Percentiles rank a stretch among this genome's conserved stretches.
Evolutionary conservation across 2,329 filamentous ascomycete species (phyloP).

Genomic region (Thelonectria olida): DNA sequence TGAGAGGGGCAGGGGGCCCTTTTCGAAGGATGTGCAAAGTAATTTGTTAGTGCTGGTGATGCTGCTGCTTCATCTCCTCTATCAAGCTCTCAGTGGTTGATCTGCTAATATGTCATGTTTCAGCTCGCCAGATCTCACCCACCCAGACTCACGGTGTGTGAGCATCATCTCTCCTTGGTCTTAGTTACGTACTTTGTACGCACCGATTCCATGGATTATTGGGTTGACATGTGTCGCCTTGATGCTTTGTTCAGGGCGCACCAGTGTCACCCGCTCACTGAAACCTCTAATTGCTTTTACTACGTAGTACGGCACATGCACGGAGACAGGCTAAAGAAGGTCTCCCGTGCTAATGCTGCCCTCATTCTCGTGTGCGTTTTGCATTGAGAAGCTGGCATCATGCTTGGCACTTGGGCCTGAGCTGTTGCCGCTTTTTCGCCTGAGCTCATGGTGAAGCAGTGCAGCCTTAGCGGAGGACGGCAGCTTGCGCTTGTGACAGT

Average conservation of each 20-base stretch:
- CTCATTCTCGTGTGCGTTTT: neutral
- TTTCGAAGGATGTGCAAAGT: neutral
- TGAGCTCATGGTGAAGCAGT: no score
- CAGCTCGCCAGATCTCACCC: neutral
- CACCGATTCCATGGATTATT: neutral
- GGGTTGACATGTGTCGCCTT: neutral
- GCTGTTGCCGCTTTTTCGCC: neutral
- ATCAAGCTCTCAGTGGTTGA: neutral
- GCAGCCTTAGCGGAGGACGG: no score
- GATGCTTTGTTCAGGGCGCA: neutral
- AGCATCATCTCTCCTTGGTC: neutral
- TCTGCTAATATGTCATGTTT: neutral
- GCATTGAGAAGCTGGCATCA: neutral
- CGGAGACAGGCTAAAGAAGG: no score
- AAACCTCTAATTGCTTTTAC: neutral
- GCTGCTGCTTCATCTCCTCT: neutral
- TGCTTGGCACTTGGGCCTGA: neutral
- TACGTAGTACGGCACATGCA: neutral
- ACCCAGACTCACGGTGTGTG: no score
- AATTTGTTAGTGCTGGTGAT: neutral
- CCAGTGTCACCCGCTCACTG: neutral
- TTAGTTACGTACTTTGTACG: neutral
- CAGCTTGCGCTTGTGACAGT: no score
- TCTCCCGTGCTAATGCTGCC: neutral
- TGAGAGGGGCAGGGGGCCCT: constrained; percentile 7